These are phyloP conservation scores for Obelidium mucronatum DNA, from an alignment of 192 early-diverging fungal species.

Conservation along the genomic window DNA sequence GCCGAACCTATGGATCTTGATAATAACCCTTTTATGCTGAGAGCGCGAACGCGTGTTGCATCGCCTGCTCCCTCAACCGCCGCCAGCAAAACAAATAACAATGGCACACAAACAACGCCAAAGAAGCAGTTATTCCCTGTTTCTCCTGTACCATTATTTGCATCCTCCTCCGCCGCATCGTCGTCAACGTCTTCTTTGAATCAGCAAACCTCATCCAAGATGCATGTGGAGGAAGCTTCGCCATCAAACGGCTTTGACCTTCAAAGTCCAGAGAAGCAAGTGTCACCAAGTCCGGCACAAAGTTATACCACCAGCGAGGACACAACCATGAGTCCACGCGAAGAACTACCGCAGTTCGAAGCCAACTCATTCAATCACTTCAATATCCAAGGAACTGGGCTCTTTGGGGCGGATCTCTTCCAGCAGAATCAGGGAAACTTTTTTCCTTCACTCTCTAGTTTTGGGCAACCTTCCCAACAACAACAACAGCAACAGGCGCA, in stretches of 20 bases:
- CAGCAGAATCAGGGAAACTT: background rate
- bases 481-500: constrained; percentile 12
- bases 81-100: background rate
- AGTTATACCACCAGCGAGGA: constrained; percentile 11
- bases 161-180: background rate
- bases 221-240: background rate
- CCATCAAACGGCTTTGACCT: too few species aligned
- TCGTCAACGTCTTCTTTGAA: background rate
- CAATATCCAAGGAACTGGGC: constrained; percentile 5
- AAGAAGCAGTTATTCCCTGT: background rate
- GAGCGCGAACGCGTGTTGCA: background rate
- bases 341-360: constrained; percentile 23
- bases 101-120: background rate
- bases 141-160: background rate
- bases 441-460: background rate
- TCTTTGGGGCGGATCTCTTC: background rate
- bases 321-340: constrained; percentile 9
- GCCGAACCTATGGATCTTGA: constrained; percentile 10
- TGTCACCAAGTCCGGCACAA: constrained; percentile 3
- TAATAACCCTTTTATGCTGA: constrained; percentile 11
- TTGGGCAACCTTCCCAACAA: background rate
- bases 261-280: too few species aligned
- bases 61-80: background rate
- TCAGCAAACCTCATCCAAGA: background rate
- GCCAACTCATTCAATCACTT: constrained; percentile 25